Evolutionary conservation across 2,329 filamentous ascomycete genomes (phyloP), one percentile per base, ranked within the genome.

Genomic region (Paramyrothecium roridum): DNA sequence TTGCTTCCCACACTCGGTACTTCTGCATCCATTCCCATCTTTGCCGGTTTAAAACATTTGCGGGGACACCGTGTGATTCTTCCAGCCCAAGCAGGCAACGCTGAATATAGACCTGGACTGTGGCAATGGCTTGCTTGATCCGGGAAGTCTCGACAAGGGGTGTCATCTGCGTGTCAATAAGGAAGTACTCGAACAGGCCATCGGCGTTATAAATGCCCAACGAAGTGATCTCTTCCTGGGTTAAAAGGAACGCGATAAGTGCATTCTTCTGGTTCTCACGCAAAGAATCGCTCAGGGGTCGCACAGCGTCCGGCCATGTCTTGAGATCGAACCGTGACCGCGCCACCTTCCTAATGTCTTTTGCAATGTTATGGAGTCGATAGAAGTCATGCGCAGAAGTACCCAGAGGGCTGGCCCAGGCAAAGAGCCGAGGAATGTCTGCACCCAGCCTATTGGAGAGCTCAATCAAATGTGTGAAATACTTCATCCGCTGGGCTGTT

Each of bases 31-130:
- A 57, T 3, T 52, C 45, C 52, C 52, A 54, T 52, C 21, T 40
- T 34, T 16, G 13, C 37, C 37, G 13, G 12, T 43, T 19, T 13
- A 43, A 13, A 19, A 43, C 12, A 17, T 43, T 43, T 6, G 37
- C 37, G 13, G 37, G 37, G 4, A 43, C 37, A 17, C 37, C 37
- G n/a, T 43, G 37, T 4, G 13, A 17, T 19, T 43, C 37, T 22
- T 61, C 59, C 13, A 54, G 19, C 1, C 54, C 57, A 3, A 59
- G 50, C 13, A 61, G 34, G 34, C 56, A 58, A 6, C 59, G 40
- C 50, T 58, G 59, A 17, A 57, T 55, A 45, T 55, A 61, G 3
- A 61, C 30, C 30, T 61, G 59, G 3, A 60, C 50, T 3, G 54
- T 53, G 6, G 53, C 53, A n/a, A 58, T 60, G 20, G 56, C 59